phyloP scores from a whole-genome alignment of 768 basidiomycete species.

The Tricholomella constricta region DNA sequence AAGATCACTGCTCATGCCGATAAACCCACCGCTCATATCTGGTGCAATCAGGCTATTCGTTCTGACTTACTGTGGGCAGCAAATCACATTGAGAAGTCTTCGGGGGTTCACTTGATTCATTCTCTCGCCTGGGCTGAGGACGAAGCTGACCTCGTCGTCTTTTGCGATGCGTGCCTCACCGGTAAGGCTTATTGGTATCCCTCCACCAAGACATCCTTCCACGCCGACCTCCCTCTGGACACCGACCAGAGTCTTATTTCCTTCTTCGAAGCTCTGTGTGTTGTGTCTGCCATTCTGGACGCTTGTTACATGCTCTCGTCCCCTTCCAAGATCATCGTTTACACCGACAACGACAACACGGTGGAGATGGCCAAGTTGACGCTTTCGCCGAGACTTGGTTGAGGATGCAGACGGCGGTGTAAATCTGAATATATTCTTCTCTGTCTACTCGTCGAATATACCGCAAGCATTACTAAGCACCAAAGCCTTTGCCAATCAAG shows the following conservation, averaged over 20 bases:
- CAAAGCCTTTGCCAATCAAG: too few species aligned
- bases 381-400: too few species aligned
- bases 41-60: slow-evolving; percentile 22
- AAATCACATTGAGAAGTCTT: slow-evolving; percentile 12
- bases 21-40: slow-evolving; percentile 14
- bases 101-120: slow-evolving; percentile 25
- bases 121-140: slow-evolving; percentile 14
- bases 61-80: slow-evolving; percentile 33
- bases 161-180: slow-evolving; percentile 23
- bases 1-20: slow-evolving; percentile 19
- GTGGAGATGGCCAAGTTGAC: too few species aligned
- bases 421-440: too few species aligned
- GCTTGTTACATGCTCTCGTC: not conserved
- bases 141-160: slow-evolving; percentile 16
- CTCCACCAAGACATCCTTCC: slow-evolving; percentile 11
- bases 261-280: slow-evolving; percentile 24
- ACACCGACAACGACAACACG: slow-evolving; percentile 24
- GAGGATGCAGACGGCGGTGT: too few species aligned
- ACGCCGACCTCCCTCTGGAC: slow-evolving; percentile 4
- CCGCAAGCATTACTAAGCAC: too few species aligned
- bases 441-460: too few species aligned
- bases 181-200: slow-evolving; percentile 29
- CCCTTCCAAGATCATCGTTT: slow-evolving; percentile 18
- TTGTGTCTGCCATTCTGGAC: slow-evolving; percentile 12
- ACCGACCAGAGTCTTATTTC: slow-evolving; percentile 18